These are phyloP conservation scores for Candida arabinofermentans DNA, from an alignment of 805 yeast species.

Conservation along the genomic window DNA sequence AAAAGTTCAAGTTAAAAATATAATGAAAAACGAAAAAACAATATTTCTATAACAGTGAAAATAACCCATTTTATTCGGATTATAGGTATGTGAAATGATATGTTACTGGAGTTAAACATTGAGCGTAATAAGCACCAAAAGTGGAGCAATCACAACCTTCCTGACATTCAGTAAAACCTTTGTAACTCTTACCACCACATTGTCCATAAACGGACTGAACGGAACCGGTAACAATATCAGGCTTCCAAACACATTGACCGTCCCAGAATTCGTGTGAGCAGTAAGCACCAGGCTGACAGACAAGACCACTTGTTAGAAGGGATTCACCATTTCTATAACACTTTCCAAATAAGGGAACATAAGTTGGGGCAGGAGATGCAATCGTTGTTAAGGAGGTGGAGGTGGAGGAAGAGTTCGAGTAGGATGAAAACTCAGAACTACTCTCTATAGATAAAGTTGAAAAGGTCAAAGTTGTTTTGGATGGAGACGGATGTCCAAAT, in stretches of 20 bases:
- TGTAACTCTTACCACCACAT: conserved; percentile 10
- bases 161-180: conserved; percentile 5
- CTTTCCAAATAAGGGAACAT: conserved; percentile 6
- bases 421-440: not conserved
- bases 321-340: conserved; percentile 8
- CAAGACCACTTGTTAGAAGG: conserved; percentile 1
- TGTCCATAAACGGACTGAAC: conserved; percentile 3
- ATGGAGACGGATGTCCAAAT: too few species aligned
- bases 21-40: too few species aligned
- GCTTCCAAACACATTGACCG: conserved; percentile 7
- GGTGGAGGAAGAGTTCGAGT: not conserved
- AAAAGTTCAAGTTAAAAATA: too few species aligned
- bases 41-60: too few species aligned
- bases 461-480: too few species aligned
- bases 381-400: not conserved
- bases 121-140: conserved; percentile 7
- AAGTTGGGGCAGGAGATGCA: not conserved
- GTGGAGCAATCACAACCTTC: conserved; percentile 6
- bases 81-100: conserved; percentile 6
- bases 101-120: conserved; percentile 7
- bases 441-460: too few species aligned
- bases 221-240: conserved; percentile 1
- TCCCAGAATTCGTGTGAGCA: conserved; percentile 7
- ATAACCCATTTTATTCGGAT: too few species aligned
- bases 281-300: conserved; percentile 8